Conservation (phyloP, 768 basidiomycete species). For the Tephrocybe rancida region DNA sequence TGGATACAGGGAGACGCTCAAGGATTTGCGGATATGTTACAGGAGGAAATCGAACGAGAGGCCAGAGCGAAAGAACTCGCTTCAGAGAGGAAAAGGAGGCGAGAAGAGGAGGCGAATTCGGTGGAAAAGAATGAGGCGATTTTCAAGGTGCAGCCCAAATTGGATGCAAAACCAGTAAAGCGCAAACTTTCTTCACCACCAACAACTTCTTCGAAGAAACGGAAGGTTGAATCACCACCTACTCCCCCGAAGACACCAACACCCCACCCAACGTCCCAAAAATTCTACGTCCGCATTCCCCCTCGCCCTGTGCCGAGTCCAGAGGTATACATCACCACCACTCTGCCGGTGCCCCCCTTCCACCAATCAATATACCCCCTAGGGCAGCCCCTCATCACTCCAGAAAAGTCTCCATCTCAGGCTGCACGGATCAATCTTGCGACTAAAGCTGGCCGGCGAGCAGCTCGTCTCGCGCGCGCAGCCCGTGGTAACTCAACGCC, state of each 20-base stretch:
- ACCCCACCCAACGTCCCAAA: neutral
- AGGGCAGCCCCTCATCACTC: conserved; percentile 15
- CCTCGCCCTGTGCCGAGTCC: conserved; percentile 13
- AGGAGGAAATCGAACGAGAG: conserved; percentile 60
- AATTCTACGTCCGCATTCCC: conserved; percentile 18
- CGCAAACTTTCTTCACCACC: conserved; percentile 12
- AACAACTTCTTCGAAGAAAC: conserved; percentile 16
- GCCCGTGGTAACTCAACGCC: neutral
- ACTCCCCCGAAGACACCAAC: conserved; percentile 22
- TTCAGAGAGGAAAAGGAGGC: conserved; percentile 56
- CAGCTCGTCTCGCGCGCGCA: conserved; percentile 11
- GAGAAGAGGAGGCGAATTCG: conserved; percentile 47
- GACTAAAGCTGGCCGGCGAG: conserved; percentile 18
- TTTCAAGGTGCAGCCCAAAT: neutral
- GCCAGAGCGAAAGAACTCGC: conserved; percentile 53
- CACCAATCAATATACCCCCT: conserved; percentile 1
- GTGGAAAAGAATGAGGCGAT: conserved; percentile 4
- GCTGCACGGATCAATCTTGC: conserved; percentile 1
- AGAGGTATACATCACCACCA: conserved; percentile 17
- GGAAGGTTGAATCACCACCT: conserved; percentile 14
- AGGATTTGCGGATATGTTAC: conserved; percentile 64
- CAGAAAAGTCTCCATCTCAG: conserved; percentile 21
- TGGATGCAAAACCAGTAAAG: conserved; percentile 9
- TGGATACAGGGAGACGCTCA: conserved; percentile 93
- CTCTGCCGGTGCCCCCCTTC: conserved; percentile 5